Evolutionary conservation across 208 protist species (phyloP).

Genomic region (Angomonas ambiguus): DNA sequence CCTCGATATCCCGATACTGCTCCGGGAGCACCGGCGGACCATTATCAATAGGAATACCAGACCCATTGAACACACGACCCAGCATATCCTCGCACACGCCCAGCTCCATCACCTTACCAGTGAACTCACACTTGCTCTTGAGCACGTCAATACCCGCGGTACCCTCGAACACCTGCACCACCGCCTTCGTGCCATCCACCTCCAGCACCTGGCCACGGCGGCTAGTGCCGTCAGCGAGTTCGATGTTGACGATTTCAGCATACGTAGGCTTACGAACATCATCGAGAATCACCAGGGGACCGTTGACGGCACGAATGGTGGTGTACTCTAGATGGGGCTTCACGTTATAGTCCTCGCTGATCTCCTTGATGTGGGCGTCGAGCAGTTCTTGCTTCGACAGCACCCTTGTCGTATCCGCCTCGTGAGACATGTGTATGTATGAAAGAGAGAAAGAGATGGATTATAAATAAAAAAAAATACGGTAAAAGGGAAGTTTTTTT

Average conservation of each 20-base stretch:
- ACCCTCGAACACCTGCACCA: constrained; percentile 99
- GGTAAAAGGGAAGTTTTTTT: constrained; percentile 2
- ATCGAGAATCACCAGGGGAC: constrained; percentile 99
- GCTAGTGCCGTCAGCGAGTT: constrained; percentile 93
- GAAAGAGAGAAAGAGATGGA: too few relatives aligned
- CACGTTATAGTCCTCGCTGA: constrained; percentile 66
- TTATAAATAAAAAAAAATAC: background rate
- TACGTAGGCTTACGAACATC: constrained; percentile 98
- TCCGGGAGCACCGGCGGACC: constrained; percentile 97
- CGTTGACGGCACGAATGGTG: constrained; percentile 99
- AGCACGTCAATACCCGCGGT: constrained; percentile 99
- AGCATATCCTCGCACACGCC: constrained; percentile 99
- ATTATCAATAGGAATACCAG: constrained; percentile 99
- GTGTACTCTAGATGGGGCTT: constrained; percentile 96
- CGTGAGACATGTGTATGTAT: constrained; percentile 29
- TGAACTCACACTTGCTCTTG: constrained; percentile 97
- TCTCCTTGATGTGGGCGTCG: constrained; percentile 60
- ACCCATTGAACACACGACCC: constrained; percentile 99
- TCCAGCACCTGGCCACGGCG: constrained; percentile 98
- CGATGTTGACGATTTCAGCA: constrained; percentile 99
- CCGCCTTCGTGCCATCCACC: constrained; percentile 97
- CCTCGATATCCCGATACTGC: constrained; percentile 99
- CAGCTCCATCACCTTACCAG: constrained; percentile 98
- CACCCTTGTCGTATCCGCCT: constrained; percentile 44
- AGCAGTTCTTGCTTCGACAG: constrained; percentile 89